A percentile compares a stretch with the other conserved stretches of the same genome.
Evolutionary conservation across 1,139 yeast species (phyloP).

Genomic region (Kazachstania sp.): DNA sequence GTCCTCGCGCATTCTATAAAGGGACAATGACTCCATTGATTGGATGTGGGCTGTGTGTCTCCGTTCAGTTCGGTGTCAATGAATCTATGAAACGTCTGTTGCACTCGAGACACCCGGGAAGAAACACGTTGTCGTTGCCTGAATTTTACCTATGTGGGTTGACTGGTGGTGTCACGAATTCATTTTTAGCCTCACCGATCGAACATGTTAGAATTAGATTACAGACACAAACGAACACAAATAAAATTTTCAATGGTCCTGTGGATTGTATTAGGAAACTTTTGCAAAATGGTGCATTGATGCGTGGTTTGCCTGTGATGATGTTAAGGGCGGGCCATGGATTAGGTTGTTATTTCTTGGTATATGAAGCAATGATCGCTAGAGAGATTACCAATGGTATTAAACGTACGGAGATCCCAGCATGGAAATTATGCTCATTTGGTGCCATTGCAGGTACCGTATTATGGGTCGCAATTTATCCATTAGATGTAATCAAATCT

Average conservation of each 20-base stretch:
- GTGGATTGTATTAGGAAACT: slow-evolving; percentile 63
- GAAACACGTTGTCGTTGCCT: slow-evolving; percentile 34
- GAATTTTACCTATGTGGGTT: slow-evolving; percentile 78
- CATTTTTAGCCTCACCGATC: slow-evolving; percentile 80
- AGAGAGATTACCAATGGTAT: slow-evolving; percentile 44
- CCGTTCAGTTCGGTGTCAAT: slow-evolving; percentile 82
- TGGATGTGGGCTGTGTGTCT: slow-evolving; percentile 90
- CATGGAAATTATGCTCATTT: slow-evolving; percentile 69
- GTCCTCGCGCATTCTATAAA: slow-evolving; percentile 73
- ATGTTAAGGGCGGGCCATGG: slow-evolving; percentile 79
- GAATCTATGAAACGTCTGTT: slow-evolving; percentile 77
- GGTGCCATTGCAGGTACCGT: slow-evolving; percentile 86
- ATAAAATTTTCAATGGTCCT: slow-evolving; percentile 51
- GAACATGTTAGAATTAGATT: slow-evolving; percentile 88
- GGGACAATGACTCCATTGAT: slow-evolving; percentile 81
- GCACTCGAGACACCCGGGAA: slow-evolving; percentile 12
- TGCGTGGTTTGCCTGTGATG: slow-evolving; percentile 75
- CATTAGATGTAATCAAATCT: slow-evolving; percentile 79
- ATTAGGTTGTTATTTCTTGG: slow-evolving; percentile 77
- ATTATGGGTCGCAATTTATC: slow-evolving; percentile 75
- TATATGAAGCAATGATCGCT: slow-evolving; percentile 78
- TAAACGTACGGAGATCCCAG: slow-evolving; percentile 48
- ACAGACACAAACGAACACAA: slow-evolving; percentile 52
- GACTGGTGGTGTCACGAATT: slow-evolving; percentile 83
- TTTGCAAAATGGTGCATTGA: slow-evolving; percentile 54